Conservation (phyloP, 768 basidiomycete species). For the Russula abietina region DNA sequence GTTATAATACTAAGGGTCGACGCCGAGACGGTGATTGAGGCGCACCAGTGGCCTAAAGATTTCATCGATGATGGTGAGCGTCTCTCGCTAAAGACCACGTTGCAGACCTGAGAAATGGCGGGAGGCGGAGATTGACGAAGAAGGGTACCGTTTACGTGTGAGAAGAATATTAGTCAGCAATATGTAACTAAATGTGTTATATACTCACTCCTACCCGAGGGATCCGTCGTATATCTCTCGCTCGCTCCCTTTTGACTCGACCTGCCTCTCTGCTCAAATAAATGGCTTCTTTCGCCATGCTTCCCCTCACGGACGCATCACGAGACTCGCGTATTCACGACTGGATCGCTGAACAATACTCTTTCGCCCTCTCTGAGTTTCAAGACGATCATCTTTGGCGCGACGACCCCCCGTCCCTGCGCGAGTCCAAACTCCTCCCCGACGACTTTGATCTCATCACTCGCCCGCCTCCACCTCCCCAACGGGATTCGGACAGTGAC, state of each 20-base stretch:
- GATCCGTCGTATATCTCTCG: neutral
- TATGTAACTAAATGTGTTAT: constrained; percentile 15
- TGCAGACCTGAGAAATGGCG: constrained; percentile 15
- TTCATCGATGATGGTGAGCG: constrained; percentile 7
- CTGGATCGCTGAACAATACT: constrained; percentile 26
- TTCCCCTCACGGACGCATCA: constrained; percentile 21
- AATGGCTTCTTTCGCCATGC: constrained; percentile 20
- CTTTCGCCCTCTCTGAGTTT: constrained; percentile 23
- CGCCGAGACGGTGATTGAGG: constrained; percentile 7
- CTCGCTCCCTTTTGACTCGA: constrained; percentile 10
- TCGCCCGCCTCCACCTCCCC: constrained; percentile 1
- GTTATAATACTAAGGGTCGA: neutral
- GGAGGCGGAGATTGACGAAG: constrained; percentile 21
- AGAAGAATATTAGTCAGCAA: constrained; percentile 5
- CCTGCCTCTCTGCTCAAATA: neutral
- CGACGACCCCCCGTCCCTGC: constrained; percentile 22
- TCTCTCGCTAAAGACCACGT: constrained; percentile 16
- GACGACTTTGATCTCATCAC: constrained; percentile 18
- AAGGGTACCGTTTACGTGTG: constrained; percentile 21
- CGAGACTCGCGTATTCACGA: constrained; percentile 25
- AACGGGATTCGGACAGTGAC: constrained; percentile 3
- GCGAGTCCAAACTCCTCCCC: constrained; percentile 25
- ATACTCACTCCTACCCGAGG: neutral
- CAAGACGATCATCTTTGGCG: constrained; percentile 12
- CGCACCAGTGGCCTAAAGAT: neutral